phyloP scores from a whole-genome alignment of 1,284 basidiomycete genomes.

The Tranzscheliella williamsii region DNA sequence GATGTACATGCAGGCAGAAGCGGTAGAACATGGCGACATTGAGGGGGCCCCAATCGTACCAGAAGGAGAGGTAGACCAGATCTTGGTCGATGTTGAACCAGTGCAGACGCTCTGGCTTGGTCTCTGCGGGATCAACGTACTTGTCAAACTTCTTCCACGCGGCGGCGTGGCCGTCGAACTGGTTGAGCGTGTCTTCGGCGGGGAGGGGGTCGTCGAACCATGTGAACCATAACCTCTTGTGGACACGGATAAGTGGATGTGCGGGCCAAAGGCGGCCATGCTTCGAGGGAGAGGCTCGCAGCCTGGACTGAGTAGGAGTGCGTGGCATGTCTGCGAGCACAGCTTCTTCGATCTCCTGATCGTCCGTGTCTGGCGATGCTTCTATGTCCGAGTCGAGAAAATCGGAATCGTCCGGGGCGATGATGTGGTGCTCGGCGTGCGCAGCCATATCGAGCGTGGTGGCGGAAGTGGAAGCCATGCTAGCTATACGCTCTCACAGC shows the following conservation, averaged over 20 bases:
- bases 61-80: conserved; percentile 86
- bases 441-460: conserved; percentile 11
- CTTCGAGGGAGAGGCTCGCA: not conserved
- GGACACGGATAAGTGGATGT: conserved; percentile 48
- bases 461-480: conserved; percentile 30
- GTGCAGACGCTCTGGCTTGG: conserved; percentile 34
- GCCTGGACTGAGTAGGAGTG: conserved; percentile 1
- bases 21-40: conserved; percentile 65
- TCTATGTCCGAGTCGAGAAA: conserved; percentile 48
- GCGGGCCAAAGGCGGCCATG: conserved; percentile 18
- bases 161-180: conserved; percentile 6
- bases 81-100: conserved; percentile 75
- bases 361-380: conserved; percentile 7
- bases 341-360: conserved; percentile 19
- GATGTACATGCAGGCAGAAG: conserved; percentile 80
- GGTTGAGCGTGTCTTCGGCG: conserved; percentile 30
- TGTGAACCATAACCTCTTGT: conserved; percentile 52
- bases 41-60: conserved; percentile 70
- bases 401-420: conserved; percentile 51
- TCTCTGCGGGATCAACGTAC: conserved; percentile 16
- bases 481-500: not conserved
- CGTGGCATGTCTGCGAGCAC: conserved; percentile 11
- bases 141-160: conserved; percentile 22
- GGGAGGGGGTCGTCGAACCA: conserved; percentile 32
- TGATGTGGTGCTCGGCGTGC: conserved; percentile 13